Percentiles rank a stretch among this genome's conserved stretches.
Evolutionary conservation across 31 red algal genomes (phyloP).

Genomic region (Endocladia muricata): DNA sequence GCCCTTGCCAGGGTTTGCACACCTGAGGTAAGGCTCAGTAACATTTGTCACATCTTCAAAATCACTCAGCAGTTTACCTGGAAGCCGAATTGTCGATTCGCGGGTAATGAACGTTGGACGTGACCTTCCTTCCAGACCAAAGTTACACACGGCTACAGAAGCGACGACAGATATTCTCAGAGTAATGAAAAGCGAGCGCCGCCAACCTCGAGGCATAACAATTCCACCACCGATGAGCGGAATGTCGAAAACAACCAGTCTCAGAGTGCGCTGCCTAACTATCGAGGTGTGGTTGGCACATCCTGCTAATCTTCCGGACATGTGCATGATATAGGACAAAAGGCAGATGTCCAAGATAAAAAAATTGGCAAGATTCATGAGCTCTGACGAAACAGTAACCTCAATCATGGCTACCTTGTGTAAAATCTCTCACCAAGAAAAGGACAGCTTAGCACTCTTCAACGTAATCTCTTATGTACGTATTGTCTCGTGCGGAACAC

Average conservation of each 20-base stretch:
- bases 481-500: too few species aligned
- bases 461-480: too few species aligned
- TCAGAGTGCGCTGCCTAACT: not conserved
- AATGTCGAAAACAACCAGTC: not conserved
- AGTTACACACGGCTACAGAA: constrained; percentile 6
- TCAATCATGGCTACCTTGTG: not conserved
- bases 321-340: constrained; percentile 2
- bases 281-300: not conserved
- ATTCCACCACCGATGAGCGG: constrained; percentile 12
- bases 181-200: not conserved
- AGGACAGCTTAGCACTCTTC: too few species aligned
- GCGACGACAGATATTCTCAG: constrained; percentile 3
- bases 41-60: not conserved
- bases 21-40: not conserved
- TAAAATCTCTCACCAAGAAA: too few species aligned
- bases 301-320: constrained; percentile 1
- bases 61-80: not conserved
- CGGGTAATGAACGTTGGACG: not conserved
- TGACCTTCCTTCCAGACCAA: constrained; percentile 6
- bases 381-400: not conserved
- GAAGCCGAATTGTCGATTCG: not conserved
- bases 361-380: constrained; percentile 1
- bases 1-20: not conserved
- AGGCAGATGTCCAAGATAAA: constrained; percentile 5
- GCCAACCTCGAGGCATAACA: not conserved